Evolutionary conservation across 257 asterid genomes (phyloP).

Genomic region (Solanum appendiculatum): DNA sequence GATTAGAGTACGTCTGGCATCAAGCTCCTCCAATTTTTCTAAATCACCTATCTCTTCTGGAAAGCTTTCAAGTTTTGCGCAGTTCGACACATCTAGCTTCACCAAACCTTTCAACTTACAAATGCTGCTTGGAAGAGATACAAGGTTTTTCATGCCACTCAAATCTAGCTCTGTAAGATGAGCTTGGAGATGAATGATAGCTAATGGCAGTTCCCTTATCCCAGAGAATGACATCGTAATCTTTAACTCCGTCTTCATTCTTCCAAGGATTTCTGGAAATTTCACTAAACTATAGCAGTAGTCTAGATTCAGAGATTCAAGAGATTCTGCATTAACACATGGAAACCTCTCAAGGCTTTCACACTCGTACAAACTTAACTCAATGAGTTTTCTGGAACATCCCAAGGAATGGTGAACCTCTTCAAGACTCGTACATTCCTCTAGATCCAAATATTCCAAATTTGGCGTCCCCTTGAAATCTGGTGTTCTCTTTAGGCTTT

Average conservation of each 20-base stretch:
- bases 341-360: background rate
- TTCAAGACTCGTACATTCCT: background rate
- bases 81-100: too few relatives aligned
- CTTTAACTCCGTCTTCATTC: background rate
- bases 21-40: too few relatives aligned
- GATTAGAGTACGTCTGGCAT: too few relatives aligned
- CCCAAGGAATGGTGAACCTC: background rate
- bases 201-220: too few relatives aligned
- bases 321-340: background rate
- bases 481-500: background rate
- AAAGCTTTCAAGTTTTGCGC: too few relatives aligned
- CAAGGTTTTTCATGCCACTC: too few relatives aligned
- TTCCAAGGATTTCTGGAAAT: background rate
- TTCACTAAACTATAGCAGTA: background rate
- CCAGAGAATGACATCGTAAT: background rate
- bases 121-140: too few relatives aligned
- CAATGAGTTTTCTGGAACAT: background rate
- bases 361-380: background rate
- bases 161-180: too few relatives aligned
- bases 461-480: background rate
- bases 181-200: too few relatives aligned
- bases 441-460: background rate
- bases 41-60: too few relatives aligned
- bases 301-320: background rate
- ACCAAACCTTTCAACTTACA: too few relatives aligned